Percentiles rank a stretch among this genome's conserved stretches.
Evolutionary conservation across 345 rosid species (phyloP).

Genomic region (Eucalyptus tenuipes): DNA sequence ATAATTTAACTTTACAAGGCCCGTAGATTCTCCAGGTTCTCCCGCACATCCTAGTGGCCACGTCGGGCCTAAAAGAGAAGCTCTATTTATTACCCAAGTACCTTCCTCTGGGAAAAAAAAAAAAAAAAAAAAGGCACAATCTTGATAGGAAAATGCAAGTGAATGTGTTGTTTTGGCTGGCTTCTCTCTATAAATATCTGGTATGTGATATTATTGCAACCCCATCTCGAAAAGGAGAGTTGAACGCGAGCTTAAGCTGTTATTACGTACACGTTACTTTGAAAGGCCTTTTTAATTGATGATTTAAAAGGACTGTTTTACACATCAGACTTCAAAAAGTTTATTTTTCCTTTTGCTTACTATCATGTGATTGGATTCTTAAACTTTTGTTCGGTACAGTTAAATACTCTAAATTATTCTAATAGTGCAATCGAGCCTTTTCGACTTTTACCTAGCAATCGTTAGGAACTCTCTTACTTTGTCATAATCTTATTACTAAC

Average conservation of each 20-base stretch:
- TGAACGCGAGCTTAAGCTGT: neutral
- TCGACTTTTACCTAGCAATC: neutral
- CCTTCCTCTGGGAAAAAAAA: no score
- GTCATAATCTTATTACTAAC: neutral
- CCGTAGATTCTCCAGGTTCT: neutral
- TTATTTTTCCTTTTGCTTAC: neutral
- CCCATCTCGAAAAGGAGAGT: neutral
- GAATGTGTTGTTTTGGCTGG: neutral
- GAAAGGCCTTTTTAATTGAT: neutral
- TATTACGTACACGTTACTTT: neutral
- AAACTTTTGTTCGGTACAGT: neutral
- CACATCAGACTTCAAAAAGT: neutral
- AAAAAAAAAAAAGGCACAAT: neutral
- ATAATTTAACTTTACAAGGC: neutral
- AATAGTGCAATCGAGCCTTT: neutral
- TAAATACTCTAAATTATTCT: neutral
- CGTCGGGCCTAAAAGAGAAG: neutral
- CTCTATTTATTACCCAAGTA: neutral
- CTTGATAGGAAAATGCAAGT: neutral
- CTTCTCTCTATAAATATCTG: neutral
- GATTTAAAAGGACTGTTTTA: neutral
- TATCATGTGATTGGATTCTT: neutral
- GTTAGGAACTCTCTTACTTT: neutral
- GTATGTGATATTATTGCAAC: neutral
- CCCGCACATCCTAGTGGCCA: neutral